Base-by-base conservation (phyloP, 164 flowering plant genomes). In the Magnolia kwangsiensis region DNA sequence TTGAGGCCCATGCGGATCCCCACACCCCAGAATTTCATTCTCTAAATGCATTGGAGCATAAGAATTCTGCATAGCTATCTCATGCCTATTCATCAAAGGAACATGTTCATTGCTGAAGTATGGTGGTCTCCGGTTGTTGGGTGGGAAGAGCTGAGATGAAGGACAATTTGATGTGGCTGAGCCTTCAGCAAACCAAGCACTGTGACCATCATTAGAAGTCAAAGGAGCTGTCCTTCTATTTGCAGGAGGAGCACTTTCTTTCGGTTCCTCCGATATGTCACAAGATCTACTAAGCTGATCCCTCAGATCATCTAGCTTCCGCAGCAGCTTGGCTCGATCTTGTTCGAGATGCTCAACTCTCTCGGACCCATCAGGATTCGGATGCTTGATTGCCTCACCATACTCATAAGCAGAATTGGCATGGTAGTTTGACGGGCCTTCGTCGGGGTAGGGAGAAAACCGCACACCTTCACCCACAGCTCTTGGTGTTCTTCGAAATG, bases 221-320 rank as follows among this genome's bases (percentile, higher is more conserved):
- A 75, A 78, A 63, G 77, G 83, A 63, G 71, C 78, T 76, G 77
- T 80, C 78, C 85, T 85, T 63, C 85, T 81, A 73, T 84, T 83
- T 19, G 77, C 13, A 49, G 87, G 86, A 49, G 87, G 86, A 78
- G 75, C 74, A 69, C 78, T 86, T 71, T 87, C 95, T 50, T 78
- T 88, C 1, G 89, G 78, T 51, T 78, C 86, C 20, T 86, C 88
- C 1, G 31, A 75, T 50, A 88, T 74, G 72, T 90, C 86, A 80
- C 87, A 82, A 51, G 94, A 89, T 50, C 81, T 82, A 65, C 80
- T 83, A 20, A 94, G 87, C 71, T 90, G 90, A 69, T 90, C 86
- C 79, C 86, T 88, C 70, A 94, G 81, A 82, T 94, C 96, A 69
- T 96, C 91, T 29, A 94, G 83, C 85, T 87, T 88, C 76, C 88